Conservation (phyloP, 2,329 filamentous ascomycete genomes). For the Pseudovirgaria hyperparasitica region DNA sequence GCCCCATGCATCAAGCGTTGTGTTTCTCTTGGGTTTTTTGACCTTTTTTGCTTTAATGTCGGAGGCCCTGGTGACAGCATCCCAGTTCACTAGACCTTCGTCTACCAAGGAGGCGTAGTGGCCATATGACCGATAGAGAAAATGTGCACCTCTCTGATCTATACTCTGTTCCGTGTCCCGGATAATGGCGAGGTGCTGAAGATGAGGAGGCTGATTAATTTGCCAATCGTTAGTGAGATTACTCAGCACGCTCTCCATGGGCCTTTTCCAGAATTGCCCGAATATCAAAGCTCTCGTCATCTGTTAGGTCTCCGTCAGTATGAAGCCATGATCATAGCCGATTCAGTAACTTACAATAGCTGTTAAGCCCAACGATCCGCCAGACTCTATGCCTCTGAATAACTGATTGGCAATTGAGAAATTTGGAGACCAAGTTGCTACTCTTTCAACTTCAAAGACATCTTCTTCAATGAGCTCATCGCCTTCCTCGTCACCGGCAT, state of each 20-base stretch:
- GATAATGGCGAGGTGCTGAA: conserved; percentile 44
- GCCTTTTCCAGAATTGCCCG: conserved; percentile 41
- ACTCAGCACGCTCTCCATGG: conserved; percentile 39
- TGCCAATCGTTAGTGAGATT: conserved; percentile 45
- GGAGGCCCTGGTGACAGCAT: conserved; percentile 31
- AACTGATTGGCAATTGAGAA: conserved; percentile 38
- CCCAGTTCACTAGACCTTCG: conserved; percentile 37
- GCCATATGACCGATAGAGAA: conserved; percentile 40
- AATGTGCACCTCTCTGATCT: conserved; percentile 32
- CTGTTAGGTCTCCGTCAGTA: neutral
- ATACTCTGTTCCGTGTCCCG: conserved; percentile 38
- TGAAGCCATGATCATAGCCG: neutral
- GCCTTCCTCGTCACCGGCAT: conserved; percentile 8
- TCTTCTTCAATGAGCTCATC: conserved; percentile 10
- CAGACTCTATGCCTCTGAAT: conserved; percentile 33
- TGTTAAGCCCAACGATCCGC: conserved; percentile 37
- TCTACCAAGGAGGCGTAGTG: conserved; percentile 43
- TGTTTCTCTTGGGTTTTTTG: conserved; percentile 10
- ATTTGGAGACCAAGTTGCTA: conserved; percentile 44
- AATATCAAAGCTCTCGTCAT: conserved; percentile 24
- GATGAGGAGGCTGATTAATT: conserved; percentile 43
- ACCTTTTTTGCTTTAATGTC: conserved; percentile 15
- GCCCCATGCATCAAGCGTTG: conserved; percentile 32
- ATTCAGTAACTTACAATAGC: conserved; percentile 27
- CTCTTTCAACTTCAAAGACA: conserved; percentile 16